Percentiles rank a stretch among this genome's conserved stretches.
These are phyloP conservation scores for Xylariaceae sp. DNA, from an alignment of 2,329 filamentous ascomycete genomes.

Conservation along the genomic window DNA sequence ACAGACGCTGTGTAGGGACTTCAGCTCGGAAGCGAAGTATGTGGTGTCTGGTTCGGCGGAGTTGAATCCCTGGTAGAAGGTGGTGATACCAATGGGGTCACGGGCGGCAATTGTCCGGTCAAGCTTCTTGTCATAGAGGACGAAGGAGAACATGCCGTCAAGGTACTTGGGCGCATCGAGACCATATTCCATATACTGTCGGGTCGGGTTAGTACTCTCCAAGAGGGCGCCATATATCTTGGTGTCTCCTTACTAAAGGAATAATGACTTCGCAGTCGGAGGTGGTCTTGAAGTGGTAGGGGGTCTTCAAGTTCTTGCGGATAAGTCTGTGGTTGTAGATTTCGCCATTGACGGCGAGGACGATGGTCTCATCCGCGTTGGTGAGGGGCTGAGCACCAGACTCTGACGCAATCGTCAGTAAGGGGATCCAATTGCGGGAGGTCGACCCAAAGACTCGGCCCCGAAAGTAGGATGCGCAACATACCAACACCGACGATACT, in stretches of 20 bases:
- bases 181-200: conserved; percentile 83
- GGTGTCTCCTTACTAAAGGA: conserved; percentile 63
- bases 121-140: conserved; percentile 91
- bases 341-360: conserved; percentile 96
- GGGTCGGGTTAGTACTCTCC: conserved; percentile 9
- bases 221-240: neutral
- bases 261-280: conserved; percentile 99
- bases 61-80: conserved; percentile 91
- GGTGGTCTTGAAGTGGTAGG: conserved; percentile 96
- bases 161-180: conserved; percentile 88
- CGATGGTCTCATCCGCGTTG: conserved; percentile 81
- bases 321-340: conserved; percentile 99
- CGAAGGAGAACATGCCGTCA: conserved; percentile 99
- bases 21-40: conserved; percentile 96
- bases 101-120: conserved; percentile 90
- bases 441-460: neutral
- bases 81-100: conserved; percentile 95
- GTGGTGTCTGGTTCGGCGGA: conserved; percentile 76
- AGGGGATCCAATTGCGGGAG: neutral
- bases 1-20: conserved; percentile 87
- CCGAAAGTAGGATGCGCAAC: conserved; percentile 31
- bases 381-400: conserved; percentile 92
- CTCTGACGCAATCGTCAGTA: conserved; percentile 47
- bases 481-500: conserved; percentile 94
- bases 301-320: conserved; percentile 75